Conservation (phyloP, 2,329 filamentous ascomycete genomes). For the Penicillium sp. region DNA sequence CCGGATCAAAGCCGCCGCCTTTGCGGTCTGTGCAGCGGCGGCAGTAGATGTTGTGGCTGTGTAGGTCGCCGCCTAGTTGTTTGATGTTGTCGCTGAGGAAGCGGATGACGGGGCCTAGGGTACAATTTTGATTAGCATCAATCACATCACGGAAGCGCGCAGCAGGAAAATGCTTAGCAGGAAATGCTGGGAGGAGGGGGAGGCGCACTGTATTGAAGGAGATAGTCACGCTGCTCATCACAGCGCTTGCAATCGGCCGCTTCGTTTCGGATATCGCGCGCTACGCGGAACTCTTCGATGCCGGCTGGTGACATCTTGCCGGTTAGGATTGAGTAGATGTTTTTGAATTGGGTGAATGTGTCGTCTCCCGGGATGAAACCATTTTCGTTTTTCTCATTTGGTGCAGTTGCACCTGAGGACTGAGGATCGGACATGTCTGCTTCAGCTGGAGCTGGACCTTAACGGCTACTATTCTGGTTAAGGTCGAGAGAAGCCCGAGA, state of each 20-base stretch:
- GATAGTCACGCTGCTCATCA: constrained; percentile 80
- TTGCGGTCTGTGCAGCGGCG: constrained; percentile 74
- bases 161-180: background rate
- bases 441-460: too few relatives aligned
- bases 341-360: constrained; percentile 67
- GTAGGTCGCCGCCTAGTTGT: constrained; percentile 76
- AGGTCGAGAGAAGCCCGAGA: constrained; percentile 11
- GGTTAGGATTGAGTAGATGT: constrained; percentile 81
- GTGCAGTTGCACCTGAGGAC: constrained; percentile 22
- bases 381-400: constrained; percentile 15
- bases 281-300: constrained; percentile 74
- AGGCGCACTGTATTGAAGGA: constrained; percentile 70
- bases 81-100: constrained; percentile 84
- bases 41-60: constrained; percentile 77
- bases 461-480: too few relatives aligned
- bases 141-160: too few relatives aligned
- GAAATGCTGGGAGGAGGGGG: background rate
- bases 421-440: constrained; percentile 37
- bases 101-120: constrained; percentile 76
- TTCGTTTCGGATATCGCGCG: constrained; percentile 76
- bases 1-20: constrained; percentile 81
- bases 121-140: constrained; percentile 9
- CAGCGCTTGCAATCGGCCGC: constrained; percentile 77
- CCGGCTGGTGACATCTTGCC: constrained; percentile 72
- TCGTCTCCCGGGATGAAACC: constrained; percentile 48